phyloP scores from a whole-genome alignment of 192 early-diverging fungal genomes.

The Umbelopsis sp. region DNA sequence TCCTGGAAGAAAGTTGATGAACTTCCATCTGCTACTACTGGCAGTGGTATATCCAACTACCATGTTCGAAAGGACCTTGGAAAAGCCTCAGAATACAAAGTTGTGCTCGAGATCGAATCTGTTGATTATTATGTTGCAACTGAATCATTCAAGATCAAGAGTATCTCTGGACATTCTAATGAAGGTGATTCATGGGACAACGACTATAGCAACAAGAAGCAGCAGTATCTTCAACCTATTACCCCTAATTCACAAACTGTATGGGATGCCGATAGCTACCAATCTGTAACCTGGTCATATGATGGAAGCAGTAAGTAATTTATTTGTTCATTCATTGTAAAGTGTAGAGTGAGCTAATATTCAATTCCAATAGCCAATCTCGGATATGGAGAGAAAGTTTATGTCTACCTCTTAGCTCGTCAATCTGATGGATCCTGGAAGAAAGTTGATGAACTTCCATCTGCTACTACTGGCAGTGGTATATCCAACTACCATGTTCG shows the following conservation, averaged over 20 bases:
- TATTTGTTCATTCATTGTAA: no score
- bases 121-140: neutral
- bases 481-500: conserved; percentile 8
- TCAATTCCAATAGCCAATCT: neutral
- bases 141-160: neutral
- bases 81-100: neutral
- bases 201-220: neutral
- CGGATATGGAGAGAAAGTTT: neutral
- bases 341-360: no score
- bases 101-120: neutral
- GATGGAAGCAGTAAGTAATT: conserved; percentile 5
- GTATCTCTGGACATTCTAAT: neutral
- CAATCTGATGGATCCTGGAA: neutral
- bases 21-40: conserved; percentile 6
- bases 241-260: neutral
- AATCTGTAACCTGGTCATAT: conserved; percentile 4
- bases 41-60: conserved; percentile 5
- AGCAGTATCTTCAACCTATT: neutral
- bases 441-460: neutral
- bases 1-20: neutral
- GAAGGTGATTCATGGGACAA: neutral
- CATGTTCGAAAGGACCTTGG: conserved; percentile 12
- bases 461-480: neutral
- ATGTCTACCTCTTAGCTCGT: neutral
- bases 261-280: conserved; percentile 4